These are phyloP conservation scores for Eucalyptus pauciflora DNA, from an alignment of 345 rosid species.

Conservation along the genomic window DNA sequence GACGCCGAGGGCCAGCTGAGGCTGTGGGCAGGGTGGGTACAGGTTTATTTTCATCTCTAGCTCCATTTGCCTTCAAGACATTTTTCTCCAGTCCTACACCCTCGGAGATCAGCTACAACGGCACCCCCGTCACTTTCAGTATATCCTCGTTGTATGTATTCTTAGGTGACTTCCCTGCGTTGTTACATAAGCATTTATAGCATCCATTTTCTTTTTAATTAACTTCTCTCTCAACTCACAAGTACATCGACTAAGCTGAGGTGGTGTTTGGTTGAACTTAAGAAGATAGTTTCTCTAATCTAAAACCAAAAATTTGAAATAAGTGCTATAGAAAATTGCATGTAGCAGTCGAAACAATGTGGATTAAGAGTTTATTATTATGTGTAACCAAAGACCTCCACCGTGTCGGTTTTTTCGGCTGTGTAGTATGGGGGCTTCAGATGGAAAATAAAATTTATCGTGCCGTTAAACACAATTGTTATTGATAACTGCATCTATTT, in stretches of 20 bases:
- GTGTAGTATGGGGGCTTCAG: not conserved
- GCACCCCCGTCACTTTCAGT: constrained; percentile 1
- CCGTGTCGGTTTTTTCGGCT: too few relatives aligned
- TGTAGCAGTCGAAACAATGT: not conserved
- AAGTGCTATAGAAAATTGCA: not conserved
- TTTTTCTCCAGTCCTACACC: constrained; percentile 25
- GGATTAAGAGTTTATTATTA: not conserved
- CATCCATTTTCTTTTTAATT: not conserved
- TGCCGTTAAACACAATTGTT: too few relatives aligned
- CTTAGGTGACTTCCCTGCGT: constrained; percentile 29
- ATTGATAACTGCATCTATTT: too few relatives aligned
- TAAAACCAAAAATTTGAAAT: too few relatives aligned
- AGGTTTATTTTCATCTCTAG: constrained; percentile 41
- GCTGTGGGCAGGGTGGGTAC: constrained; percentile 57
- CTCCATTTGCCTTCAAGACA: constrained; percentile 9
- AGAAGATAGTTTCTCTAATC: not conserved
- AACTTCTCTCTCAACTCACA: not conserved
- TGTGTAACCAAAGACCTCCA: not conserved
- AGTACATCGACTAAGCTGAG: not conserved
- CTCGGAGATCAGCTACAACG: constrained; percentile 23
- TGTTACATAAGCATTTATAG: too few relatives aligned
- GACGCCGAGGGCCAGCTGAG: constrained; percentile 39
- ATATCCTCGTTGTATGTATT: constrained; percentile 35
- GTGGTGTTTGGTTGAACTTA: not conserved
- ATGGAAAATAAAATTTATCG: too few relatives aligned